Base-by-base conservation (phyloP, 108 stramenopile genomes). In the Cyclotella kingstonii region DNA sequence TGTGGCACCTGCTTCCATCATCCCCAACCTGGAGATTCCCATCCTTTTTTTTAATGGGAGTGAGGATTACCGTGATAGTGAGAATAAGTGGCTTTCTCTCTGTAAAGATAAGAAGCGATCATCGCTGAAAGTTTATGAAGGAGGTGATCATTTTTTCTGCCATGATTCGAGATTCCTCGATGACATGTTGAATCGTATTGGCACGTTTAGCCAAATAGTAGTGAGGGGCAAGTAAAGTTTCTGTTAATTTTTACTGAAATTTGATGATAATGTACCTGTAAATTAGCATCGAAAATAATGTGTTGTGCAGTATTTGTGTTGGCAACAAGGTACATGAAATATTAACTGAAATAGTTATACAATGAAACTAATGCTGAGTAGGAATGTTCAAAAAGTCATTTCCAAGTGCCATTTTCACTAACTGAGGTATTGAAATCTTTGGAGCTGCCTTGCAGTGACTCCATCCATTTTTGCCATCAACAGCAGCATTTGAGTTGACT, bases 91-190 rank as follows among this genome's bases (percentile, higher is more conserved):
- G 84, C 45, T 84, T 5, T 26, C 33, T 27, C 67, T 81, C 15
- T 81, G 80, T 34, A 71, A 23, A 33, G 55, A 66, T 17, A 38
- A 80, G 43, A 42, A 62, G 17, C 34, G 60, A 0, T 84, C 83
- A 2, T 46, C 48, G 14, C 69, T 84, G 23, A 79, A 81, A 51
- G 80, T 77, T 22, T 84, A 81, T 60, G 80, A 81, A n/a, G 70
- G 63, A 30, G 84, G 78, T 11, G 84, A 84, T 66, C 80, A 81
- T 49, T 81, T 84, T 58, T 81, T 81, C 33, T 76, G 57, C 30
- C 80, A 84, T 41, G 80, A 81, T 67, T 41, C 58, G 26, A 64
- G 80, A 39, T 83, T 83, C 58, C 57, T 83, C 3, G 62, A 68
- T 49, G 82, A 80, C 46, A 54, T 83, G 67, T 31, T 80, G 36